Conservation (phyloP, 2,329 filamentous ascomycete genomes). For the Magnaporthiopsis incrustans region DNA sequence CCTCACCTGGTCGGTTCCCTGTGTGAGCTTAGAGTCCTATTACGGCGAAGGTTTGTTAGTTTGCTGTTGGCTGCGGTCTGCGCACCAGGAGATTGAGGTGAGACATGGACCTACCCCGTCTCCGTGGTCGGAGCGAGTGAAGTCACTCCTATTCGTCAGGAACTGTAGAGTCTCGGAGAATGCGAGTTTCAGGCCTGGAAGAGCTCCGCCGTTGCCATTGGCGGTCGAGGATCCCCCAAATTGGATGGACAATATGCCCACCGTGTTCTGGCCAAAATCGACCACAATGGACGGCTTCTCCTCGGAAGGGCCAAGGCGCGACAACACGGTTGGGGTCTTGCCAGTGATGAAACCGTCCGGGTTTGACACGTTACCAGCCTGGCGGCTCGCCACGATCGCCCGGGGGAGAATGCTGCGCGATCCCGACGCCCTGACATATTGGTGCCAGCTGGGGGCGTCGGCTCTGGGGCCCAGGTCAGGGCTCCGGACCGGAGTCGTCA, state of each 20-base stretch:
- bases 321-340: constrained; percentile 23
- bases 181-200: constrained; percentile 34
- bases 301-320: constrained; percentile 12
- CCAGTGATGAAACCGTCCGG: constrained; percentile 24
- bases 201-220: constrained; percentile 13
- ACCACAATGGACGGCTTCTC: constrained; percentile 31
- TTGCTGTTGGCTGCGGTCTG: neutral
- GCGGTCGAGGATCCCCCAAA: constrained; percentile 28
- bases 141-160: constrained; percentile 36
- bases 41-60: neutral
- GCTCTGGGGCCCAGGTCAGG: neutral
- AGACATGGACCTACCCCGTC: constrained; percentile 14
- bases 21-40: constrained; percentile 25
- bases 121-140: constrained; percentile 38
- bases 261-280: constrained; percentile 42
- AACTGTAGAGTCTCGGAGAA: constrained; percentile 42
- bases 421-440: constrained; percentile 30
- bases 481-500: too few relatives aligned
- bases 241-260: constrained; percentile 32
- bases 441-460: constrained; percentile 25
- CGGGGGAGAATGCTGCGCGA: constrained; percentile 11
- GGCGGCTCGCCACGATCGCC: constrained; percentile 13
- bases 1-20: constrained; percentile 38
- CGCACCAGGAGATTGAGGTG: neutral
- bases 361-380: constrained; percentile 30